Percentiles rank a stretch among this genome's conserved stretches.
phyloP scores from a whole-genome alignment of 352 stramenopile genomes.

The Elongisporangium undulatum region DNA sequence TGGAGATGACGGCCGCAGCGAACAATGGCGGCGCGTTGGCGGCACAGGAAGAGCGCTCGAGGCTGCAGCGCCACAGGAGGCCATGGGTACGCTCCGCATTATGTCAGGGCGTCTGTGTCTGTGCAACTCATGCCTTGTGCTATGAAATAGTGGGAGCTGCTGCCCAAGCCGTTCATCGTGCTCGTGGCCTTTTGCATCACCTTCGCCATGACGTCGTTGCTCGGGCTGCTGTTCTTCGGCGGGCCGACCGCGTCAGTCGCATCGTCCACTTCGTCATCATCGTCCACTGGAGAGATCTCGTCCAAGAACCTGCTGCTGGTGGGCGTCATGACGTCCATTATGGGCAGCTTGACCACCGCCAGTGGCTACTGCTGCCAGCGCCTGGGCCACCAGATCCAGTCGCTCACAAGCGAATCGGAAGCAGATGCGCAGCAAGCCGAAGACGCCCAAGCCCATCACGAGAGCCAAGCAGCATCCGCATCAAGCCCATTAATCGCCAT shows the following conservation, averaged over 20 bases:
- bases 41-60: not conserved
- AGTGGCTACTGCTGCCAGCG: slow-evolving; percentile 31
- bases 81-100: not conserved
- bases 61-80: not conserved
- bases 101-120: too few species aligned
- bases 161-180: slow-evolving; percentile 19
- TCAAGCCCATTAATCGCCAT: slow-evolving; percentile 16
- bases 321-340: slow-evolving; percentile 24
- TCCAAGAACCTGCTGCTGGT: slow-evolving; percentile 12
- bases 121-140: not conserved
- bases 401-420: slow-evolving; percentile 1
- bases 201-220: slow-evolving; percentile 22
- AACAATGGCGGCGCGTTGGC: not conserved
- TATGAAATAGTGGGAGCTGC: slow-evolving; percentile 15
- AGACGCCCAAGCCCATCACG: not conserved
- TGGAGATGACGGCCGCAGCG: not conserved
- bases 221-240: slow-evolving; percentile 13
- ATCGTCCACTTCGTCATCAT: slow-evolving; percentile 7
- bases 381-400: slow-evolving; percentile 22
- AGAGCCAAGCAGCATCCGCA: not conserved
- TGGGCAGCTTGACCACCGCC: slow-evolving; percentile 32
- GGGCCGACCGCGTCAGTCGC: slow-evolving; percentile 1
- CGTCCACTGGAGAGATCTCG: not conserved
- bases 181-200: slow-evolving; percentile 18
- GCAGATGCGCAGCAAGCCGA: not conserved